Evolutionary conservation across 2,329 filamentous ascomycete species (phyloP), one percentile per base, ranked within the genome.

Genomic region (Epichloe sp.): DNA sequence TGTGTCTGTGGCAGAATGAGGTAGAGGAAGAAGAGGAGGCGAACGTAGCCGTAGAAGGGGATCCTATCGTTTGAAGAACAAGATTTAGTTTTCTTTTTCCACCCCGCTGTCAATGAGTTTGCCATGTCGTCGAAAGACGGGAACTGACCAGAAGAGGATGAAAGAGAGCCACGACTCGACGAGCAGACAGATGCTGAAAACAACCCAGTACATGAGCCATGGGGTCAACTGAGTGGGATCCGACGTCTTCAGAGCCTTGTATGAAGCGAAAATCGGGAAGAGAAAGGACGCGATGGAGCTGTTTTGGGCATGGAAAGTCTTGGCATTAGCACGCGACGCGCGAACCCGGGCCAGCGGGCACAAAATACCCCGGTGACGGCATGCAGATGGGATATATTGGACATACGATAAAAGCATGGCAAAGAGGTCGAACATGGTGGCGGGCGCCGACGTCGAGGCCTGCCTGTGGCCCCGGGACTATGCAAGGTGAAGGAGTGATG

Each of bases 131-230:
- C 23, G 6, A 11, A 11, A 31, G 7, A 11, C 31, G 3, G 8
- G 19, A 19, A 62, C 71, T 49, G 70, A 83, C 85, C 89, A 97
- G 65, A 78, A 78, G 45, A 97, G 78, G 62, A 97, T 83, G 71
- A 91, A 95, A 61, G 84, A 81, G 52, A 86, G 82, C 80, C 89
- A 95, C 45, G 85, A 90, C 71, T 97, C 93, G 68, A 83, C 80
- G 55, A 93, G 79, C 52, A 90, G 76, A 60, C 83, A 80, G 65
- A 87, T 84, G 54, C 87, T 86, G 57, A 96, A 79, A 23, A 95
- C 88, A 54, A 95, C 88, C 86, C 91, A 98, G 78, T 97, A 98
- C 86, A 97, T 97, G 58, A 97, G 80, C 93, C 93, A 98, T 83
- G 91, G 91, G 56, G 88, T 88, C 54, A 96, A 78, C 64, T 94